Conservation (phyloP, 352 stramenopile genomes). For the Sclerospora graminicola region DNA sequence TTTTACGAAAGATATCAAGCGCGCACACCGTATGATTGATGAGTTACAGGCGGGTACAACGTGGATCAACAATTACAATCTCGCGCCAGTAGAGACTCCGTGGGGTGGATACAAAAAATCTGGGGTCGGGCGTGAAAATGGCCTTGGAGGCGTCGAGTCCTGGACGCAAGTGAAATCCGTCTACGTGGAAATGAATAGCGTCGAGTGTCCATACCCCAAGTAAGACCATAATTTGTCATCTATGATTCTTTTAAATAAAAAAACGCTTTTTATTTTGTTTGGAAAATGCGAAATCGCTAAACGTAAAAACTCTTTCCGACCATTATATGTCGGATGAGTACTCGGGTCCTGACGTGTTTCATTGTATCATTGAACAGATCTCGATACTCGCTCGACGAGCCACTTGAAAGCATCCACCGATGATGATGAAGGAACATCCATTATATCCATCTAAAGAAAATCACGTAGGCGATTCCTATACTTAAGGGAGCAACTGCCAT, state of each 20-base stretch:
- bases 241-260: too few relatives aligned
- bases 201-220: conserved; percentile 57
- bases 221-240: background rate
- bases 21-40: conserved; percentile 59
- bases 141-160: conserved; percentile 66
- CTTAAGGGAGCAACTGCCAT: conserved; percentile 16
- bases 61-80: conserved; percentile 89
- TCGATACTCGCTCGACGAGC: conserved; percentile 9
- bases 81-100: conserved; percentile 72
- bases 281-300: too few relatives aligned
- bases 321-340: conserved; percentile 37
- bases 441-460: conserved; percentile 16
- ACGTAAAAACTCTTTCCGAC: conserved; percentile 18
- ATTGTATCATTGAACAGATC: conserved; percentile 31
- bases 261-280: too few relatives aligned
- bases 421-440: conserved; percentile 11
- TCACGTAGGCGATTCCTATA: conserved; percentile 15
- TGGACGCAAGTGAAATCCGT: conserved; percentile 89
- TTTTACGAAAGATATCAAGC: conserved; percentile 77
- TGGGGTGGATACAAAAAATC: conserved; percentile 89
- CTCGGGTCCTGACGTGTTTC: conserved; percentile 26
- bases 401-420: background rate
- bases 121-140: conserved; percentile 89
- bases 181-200: conserved; percentile 75
- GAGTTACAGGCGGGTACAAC: conserved; percentile 67